A percentile compares a stretch with the other conserved stretches of the same genome.
phyloP scores from a whole-genome alignment of 805 yeast species.

The Blastobotrys parvus region DNA sequence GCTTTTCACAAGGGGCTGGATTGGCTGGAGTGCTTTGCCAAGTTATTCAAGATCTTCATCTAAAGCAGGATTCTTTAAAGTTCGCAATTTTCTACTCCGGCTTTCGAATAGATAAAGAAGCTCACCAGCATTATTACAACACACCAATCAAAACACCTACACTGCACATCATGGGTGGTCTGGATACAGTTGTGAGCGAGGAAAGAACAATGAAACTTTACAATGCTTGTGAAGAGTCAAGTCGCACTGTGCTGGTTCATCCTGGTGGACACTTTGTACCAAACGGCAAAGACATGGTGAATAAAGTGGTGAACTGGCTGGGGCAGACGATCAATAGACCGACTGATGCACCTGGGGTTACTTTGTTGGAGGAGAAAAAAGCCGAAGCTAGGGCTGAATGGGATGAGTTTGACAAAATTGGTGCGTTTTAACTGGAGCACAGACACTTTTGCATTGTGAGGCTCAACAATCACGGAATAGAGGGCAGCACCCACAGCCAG shows the following conservation, averaged over 20 bases:
- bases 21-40: constrained; percentile 63
- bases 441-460: too few relatives aligned
- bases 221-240: constrained; percentile 37
- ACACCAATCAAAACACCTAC: constrained; percentile 33
- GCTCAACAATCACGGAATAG: too few relatives aligned
- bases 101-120: constrained; percentile 24
- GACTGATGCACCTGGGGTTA: not conserved
- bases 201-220: constrained; percentile 58
- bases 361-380: constrained; percentile 13
- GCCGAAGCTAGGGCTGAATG: too few relatives aligned
- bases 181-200: constrained; percentile 78
- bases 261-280: constrained; percentile 99
- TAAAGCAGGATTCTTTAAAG: constrained; percentile 46
- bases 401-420: constrained; percentile 32
- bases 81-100: constrained; percentile 77
- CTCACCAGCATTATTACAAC: constrained; percentile 26
- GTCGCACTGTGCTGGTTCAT: constrained; percentile 52
- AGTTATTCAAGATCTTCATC: constrained; percentile 46
- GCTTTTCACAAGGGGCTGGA: constrained; percentile 95
- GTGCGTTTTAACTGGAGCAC: too few relatives aligned
- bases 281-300: constrained; percentile 53
- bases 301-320: constrained; percentile 26
- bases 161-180: constrained; percentile 78
- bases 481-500: too few relatives aligned
- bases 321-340: constrained; percentile 2